Evolutionary conservation across 192 early-diverging fungal species (phyloP), one percentile per base, ranked within the genome.

Genomic region (Backusella liffmaniae): DNA sequence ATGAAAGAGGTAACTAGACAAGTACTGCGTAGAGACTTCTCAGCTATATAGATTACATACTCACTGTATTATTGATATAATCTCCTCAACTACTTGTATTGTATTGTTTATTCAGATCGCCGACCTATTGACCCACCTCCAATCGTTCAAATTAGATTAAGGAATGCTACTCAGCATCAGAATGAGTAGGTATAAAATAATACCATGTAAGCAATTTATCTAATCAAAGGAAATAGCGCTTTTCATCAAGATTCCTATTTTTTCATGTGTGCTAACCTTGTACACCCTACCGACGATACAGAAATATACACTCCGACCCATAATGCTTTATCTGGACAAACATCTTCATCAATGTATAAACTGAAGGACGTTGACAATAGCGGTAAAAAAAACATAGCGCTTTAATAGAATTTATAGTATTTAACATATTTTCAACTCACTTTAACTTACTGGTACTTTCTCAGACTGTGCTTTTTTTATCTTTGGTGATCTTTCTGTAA

Each of bases 201-300:
- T 9, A 41, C 1, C 18, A 29, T 72, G 18, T 65, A 69, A 18
- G 8, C 4, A 37, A 7, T 73, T 62, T 73, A 59, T 73, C 53
- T 70, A 26, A 67, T 69, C 12, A 36, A 26, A 9, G 42, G 16
- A 16, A 68, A 42, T 72, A 76, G 73, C 6, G 59, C 66, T n/a
- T 84, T 86, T 70, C 79, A 88, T 36, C 90, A 93, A 72, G 94
- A 94, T 80, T 94, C 97, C 13, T 95, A 94, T 82, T 94, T 94
- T 75, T 98, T 96, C 80, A 95, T 97, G 95, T 98, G 95, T 84
- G 95, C 94, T 12, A 95, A 95, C 39, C 86, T 98, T 34, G 92
- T 95, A 75, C 83, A 83, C 73, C 84, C 87, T 62, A 87, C 89
- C 15, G 90, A 92, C 70, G 91, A 96, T 75, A 88, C 90, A 56